Base-by-base conservation (phyloP, 352 stramenopile genomes). In the Pythium aphanidermatum region DNA sequence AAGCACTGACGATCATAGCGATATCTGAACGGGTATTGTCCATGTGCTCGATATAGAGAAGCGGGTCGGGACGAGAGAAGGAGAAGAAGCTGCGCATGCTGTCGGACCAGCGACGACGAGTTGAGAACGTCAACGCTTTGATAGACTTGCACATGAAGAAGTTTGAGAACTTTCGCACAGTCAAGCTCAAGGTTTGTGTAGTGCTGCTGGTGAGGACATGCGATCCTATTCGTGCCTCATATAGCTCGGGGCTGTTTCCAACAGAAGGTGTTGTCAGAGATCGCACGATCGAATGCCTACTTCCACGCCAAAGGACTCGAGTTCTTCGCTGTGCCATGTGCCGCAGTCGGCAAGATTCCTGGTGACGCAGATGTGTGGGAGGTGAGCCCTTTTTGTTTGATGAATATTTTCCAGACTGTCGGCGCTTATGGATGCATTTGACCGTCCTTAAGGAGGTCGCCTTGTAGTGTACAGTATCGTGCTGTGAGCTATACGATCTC, bases 131-230 rank as follows among this genome's bases (percentile, higher is more conserved):
- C 11, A 91, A 88, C 27, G 32, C 51, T 6, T 58, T 93, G 16
- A 68, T 93, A 12, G 73, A 89, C 5, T 63, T 55, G n/a, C 78
- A 93, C 54, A 74, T 83, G 57, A 64, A 70, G 32, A 71, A 72
- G 36, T 93, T 91, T 46, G 78, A 89, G 14, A 58, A 69, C 20
- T 91, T 74, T 29, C 76, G 81, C 2, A 70, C 79, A 14, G 20
- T 61, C n/a, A 88, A 90, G 48, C 80, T 91, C 60, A 89, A 91
- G 73, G 81, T n/a, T n/a, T n/a, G n/a, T n/a, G n/a, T n/a, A n/a
- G n/a, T n/a, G n/a, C n/a, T n/a, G n/a, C n/a, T n/a, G n/a, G n/a
- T 87, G 23, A 25, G 39, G 45, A 17, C 17, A 13, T 19, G 7
- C 29, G 17, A 25, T 19, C 5, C 21, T 38, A 19, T 23, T 19